phyloP scores from a whole-genome alignment of 768 basidiomycete species.

The Mycena vulgaris region DNA sequence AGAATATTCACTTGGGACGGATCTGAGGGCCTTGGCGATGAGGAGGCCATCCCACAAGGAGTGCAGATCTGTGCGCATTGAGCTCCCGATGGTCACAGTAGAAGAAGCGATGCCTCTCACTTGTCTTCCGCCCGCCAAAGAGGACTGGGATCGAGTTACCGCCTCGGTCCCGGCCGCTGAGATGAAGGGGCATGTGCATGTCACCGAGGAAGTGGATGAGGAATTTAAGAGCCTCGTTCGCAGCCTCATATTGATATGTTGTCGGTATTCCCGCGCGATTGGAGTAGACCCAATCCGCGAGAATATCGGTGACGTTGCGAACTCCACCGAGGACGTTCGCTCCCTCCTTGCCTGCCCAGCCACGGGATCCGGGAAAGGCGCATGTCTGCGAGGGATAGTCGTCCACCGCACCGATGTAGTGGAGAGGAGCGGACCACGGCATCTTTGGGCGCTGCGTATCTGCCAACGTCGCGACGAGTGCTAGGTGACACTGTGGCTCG shows the following conservation, averaged over 20 bases:
- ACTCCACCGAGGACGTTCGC: slow-evolving; percentile 86
- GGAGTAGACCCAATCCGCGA: slow-evolving; percentile 55
- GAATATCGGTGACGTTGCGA: slow-evolving; percentile 78
- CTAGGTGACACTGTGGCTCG: slow-evolving; percentile 83
- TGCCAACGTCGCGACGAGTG: slow-evolving; percentile 91
- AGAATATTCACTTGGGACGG: slow-evolving; percentile 81
- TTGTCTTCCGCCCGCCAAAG: slow-evolving; percentile 81
- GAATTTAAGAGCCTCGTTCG: slow-evolving; percentile 91
- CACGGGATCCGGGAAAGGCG: slow-evolving; percentile 79
- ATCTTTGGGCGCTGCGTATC: slow-evolving; percentile 76
- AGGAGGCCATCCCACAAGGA: slow-evolving; percentile 91
- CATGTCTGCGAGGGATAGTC: slow-evolving; percentile 97
- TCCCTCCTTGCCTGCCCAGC: slow-evolving; percentile 73
- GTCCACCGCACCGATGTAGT: slow-evolving; percentile 81
- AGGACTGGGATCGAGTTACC: slow-evolving; percentile 86
- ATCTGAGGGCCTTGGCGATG: slow-evolving; percentile 86
- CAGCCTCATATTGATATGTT: slow-evolving; percentile 50
- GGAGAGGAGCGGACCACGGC: slow-evolving; percentile 81
- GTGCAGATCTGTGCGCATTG: slow-evolving; percentile 42
- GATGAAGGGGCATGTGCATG: slow-evolving; percentile 94
- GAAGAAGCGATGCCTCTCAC: slow-evolving; percentile 57
- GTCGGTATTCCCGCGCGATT: slow-evolving; percentile 40
- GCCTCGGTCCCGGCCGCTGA: slow-evolving; percentile 89
- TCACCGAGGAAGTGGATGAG: slow-evolving; percentile 95
- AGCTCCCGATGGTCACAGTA: slow-evolving; percentile 4